A percentile compares a stretch with the other conserved stretches of the same genome.
phyloP scores from a whole-genome alignment of 2,329 filamentous ascomycete genomes.

The Alternaria sp. region DNA sequence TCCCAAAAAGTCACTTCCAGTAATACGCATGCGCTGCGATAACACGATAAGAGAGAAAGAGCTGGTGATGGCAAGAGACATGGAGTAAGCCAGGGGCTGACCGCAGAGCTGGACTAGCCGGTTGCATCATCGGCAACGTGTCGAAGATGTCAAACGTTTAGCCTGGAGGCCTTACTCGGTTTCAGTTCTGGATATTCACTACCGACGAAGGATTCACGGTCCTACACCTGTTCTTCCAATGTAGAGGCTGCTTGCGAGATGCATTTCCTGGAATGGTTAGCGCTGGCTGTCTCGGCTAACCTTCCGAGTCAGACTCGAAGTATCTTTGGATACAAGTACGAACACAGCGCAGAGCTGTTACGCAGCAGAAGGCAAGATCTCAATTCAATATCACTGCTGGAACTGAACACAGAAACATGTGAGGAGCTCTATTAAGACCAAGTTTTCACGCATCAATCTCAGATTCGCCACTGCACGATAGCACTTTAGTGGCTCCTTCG shows the following conservation, averaged over 20 bases:
- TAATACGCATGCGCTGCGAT: too few relatives aligned
- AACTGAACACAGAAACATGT: background rate
- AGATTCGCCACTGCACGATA: background rate
- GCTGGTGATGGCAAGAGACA: background rate
- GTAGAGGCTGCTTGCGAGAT: background rate
- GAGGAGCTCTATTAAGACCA: background rate
- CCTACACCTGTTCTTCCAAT: background rate
- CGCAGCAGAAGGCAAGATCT: background rate
- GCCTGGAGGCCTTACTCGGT: background rate
- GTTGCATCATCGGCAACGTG: background rate
- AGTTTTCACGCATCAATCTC: background rate
- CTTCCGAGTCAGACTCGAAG: background rate
- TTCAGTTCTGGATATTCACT: background rate
- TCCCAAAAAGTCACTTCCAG: background rate
- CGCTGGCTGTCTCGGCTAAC: conserved; percentile 1
- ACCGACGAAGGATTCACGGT: background rate
- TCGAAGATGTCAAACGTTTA: background rate
- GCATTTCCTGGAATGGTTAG: background rate
- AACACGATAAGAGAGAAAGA: background rate
- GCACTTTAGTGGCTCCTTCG: conserved; percentile 9
- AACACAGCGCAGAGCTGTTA: background rate
- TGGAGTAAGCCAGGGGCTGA: background rate
- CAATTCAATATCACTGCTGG: background rate
- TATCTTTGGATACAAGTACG: background rate
- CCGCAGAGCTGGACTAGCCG: background rate